A percentile compares a stretch with the other conserved stretches of the same genome.
phyloP scores from a whole-genome alignment of 2,329 filamentous ascomycete species.

The Lecanoromycetidae sp. region DNA sequence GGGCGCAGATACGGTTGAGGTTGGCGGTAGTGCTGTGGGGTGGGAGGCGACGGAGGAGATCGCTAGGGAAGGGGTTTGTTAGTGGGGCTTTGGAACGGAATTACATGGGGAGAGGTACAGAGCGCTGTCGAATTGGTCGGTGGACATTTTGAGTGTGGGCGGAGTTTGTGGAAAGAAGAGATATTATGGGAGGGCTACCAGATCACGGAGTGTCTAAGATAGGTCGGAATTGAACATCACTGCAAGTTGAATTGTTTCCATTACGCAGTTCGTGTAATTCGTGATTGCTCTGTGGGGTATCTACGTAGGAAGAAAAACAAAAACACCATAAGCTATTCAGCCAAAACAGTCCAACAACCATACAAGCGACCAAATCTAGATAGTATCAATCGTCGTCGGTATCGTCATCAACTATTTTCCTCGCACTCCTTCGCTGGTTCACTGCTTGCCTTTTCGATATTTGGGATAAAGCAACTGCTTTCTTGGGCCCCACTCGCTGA shows the following conservation, averaged over 20 bases:
- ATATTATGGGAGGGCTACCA: too few relatives aligned
- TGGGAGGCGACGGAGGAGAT: conserved; percentile 95
- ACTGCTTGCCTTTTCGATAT: not conserved
- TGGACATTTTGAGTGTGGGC: conserved; percentile 15
- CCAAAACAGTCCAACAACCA: not conserved
- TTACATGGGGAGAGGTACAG: conserved; percentile 29
- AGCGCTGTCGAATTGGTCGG: conserved; percentile 40
- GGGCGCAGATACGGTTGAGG: conserved; percentile 74
- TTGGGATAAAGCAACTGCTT: not conserved
- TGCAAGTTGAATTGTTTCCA: too few relatives aligned
- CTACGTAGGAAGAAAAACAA: conserved; percentile 1
- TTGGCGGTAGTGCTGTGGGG: conserved; percentile 83
- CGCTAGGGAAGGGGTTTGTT: conserved; percentile 42
- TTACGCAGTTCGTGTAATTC: not conserved
- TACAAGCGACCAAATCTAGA: not conserved
- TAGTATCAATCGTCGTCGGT: conserved; percentile 15
- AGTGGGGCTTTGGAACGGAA: conserved; percentile 18
- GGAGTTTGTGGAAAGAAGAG: too few relatives aligned
- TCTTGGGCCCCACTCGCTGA: not conserved
- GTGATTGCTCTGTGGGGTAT: conserved; percentile 13
- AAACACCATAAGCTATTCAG: not conserved
- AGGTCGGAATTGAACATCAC: too few relatives aligned
- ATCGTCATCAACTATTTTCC: conserved; percentile 13
- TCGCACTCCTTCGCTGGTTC: conserved; percentile 5
- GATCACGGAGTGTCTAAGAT: too few relatives aligned